Percentiles rank a stretch among this genome's conserved stretches.
These are phyloP conservation scores for Trichoderma sp. DNA, from an alignment of 2,329 filamentous ascomycete genomes.

Conservation along the genomic window DNA sequence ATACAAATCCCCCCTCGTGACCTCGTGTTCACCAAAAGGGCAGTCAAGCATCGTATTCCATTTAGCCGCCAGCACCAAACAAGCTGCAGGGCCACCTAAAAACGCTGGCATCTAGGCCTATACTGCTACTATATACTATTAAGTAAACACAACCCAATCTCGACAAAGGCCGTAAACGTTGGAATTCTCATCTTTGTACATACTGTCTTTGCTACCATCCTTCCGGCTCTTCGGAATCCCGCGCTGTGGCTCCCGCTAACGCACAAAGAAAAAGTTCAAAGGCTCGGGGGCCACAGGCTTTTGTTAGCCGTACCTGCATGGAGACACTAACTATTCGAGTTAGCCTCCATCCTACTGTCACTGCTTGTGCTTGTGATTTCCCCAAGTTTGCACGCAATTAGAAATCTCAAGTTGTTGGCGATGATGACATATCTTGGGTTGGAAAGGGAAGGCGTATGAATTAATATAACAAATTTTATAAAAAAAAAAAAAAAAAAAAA, in stretches of 20 bases:
- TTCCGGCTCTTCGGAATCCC: background rate
- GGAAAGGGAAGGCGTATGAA: background rate
- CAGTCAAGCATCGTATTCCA: slow-evolving; percentile 11
- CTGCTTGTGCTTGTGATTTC: background rate
- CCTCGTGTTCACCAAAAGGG: slow-evolving; percentile 12
- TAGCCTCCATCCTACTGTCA: background rate
- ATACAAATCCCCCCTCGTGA: slow-evolving; percentile 1
- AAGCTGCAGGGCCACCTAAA: background rate
- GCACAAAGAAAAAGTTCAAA: background rate
- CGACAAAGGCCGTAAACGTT: background rate
- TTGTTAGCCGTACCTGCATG: slow-evolving; percentile 13
- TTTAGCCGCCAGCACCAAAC: background rate
- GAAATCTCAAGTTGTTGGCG: background rate
- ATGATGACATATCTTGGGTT: background rate
- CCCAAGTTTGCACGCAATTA: background rate
- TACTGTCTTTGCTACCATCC: background rate
- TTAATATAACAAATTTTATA: no score
- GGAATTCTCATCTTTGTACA: background rate
- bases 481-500: background rate
- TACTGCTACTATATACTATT: background rate
- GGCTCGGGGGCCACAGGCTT: slow-evolving; percentile 7
- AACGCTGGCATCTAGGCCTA: background rate
- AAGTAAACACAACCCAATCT: background rate
- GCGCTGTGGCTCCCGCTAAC: slow-evolving; percentile 8
- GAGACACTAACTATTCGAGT: background rate